Base-by-base conservation (phyloP, 2,329 filamentous ascomycete genomes). In the Ilyonectria robusta region DNA sequence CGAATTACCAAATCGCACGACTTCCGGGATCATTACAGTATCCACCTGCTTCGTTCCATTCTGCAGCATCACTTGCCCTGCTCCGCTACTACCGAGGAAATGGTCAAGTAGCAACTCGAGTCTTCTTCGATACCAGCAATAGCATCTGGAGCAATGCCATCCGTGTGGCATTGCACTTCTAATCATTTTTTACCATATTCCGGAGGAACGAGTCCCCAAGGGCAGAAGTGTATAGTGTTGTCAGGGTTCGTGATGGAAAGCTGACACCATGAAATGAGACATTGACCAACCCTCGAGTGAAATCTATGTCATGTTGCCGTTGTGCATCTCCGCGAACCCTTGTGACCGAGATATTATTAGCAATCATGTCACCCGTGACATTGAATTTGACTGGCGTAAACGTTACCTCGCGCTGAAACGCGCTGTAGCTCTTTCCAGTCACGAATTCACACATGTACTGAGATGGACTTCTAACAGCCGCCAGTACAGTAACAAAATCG, bases 391-490 rank as follows among this genome's bases (percentile, higher is more conserved):
- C 26, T 31, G 46, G 46, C 21, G 1, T 50, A 17, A 50, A 50
- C 17, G 9, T 4, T 15, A n/a, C 21, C 21, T 54, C 51, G 31
- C 51, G 37, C 29, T 54, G 51, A 9, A 54, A 11, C 6, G 35
- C 51, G 13, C 29, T 11, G 10, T 54, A 54, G n/a, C 21, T 29
- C n/a, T 21, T 19, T 23, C 51, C 31, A 17, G 31, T 31, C 7
- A 55, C 31, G 21, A 55, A 55, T 40, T 31, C 51, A 40, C 40
- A 55, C 51, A 55, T 55, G 11, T 40, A 33, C 31, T 9, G n/a
- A 35, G 51, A 55, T 55, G n/a, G n/a, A 55, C 35, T 55, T 8
- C 21, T 37, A 10, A 40, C 51, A 4, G 31, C 51, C n/a, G 51
- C 51, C 51, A 55, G 31, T 6, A 31, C 51, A 19, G 29, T 55